Evolutionary conservation across 2,329 filamentous ascomycete genomes (phyloP), one percentile per base, ranked within the genome.

Genomic region (Fusarium continuum): DNA sequence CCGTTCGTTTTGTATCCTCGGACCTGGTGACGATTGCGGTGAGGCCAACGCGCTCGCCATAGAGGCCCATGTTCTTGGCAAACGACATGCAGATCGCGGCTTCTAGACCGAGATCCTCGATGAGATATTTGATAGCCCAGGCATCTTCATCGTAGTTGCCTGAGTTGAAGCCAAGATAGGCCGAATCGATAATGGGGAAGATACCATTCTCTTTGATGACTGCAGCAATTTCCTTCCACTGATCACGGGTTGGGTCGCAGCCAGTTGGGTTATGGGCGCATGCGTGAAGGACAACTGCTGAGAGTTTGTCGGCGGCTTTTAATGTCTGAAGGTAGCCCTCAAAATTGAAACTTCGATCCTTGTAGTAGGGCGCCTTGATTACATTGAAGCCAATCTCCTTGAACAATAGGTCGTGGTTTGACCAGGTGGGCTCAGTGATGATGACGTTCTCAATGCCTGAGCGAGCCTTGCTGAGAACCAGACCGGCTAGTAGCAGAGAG

Each of bases 61-160:
- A 80, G 0, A 80, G 61, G 1, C 78, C 78, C 72, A 87, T 85
- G 72, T 82, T 86, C 76, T 88, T 88, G 3, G 86, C 84, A 65
- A 88, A 88, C 0, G 85, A 88, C 70, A 86, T 79, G 43, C 83
- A 84, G 4, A 88, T 75, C 46, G 83, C 81, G 5, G 84, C 78
- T 72, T 88, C 85, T 53, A 81, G 69, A 2, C 68, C 68, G 8
- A 76, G 64, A 22, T 74, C 72, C 13, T 75, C 71, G 4, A 70
- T 55, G 7, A 70, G 58, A n/a, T 70, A 40, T 3, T 50, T 53
- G 3, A 70, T 48, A 1, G 66, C 61, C 64, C 66, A 70, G 4
- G 68, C 68, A 23, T 70, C 68, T 16, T 70, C 52, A 8, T 70
- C 68, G 2, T 70, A 64, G 0, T 65, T 62, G 0, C 68, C 68